Evolutionary conservation across 164 flowering plant genomes (phyloP).

Genomic region (Vitis rupestris): DNA sequence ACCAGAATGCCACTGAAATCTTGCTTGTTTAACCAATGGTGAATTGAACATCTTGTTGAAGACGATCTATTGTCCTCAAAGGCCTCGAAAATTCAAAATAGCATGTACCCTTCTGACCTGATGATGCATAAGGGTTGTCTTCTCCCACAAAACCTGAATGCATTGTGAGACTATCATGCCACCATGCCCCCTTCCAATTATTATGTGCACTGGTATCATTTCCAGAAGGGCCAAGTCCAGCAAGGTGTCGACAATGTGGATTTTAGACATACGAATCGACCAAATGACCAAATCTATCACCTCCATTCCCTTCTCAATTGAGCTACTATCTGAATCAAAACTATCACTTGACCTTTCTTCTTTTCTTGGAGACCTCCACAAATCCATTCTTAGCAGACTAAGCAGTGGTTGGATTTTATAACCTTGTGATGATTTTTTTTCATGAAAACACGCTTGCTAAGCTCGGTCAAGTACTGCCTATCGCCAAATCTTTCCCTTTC

Average conservation of each 20-base stretch:
- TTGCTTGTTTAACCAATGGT: constrained; percentile 68
- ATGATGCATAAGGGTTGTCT: constrained; percentile 77
- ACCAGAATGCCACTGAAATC: constrained; percentile 89
- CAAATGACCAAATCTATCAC: constrained; percentile 77
- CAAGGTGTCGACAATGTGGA: constrained; percentile 87
- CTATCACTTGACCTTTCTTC: no score
- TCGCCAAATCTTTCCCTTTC: no score
- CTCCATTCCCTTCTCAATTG: no score
- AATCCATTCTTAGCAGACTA: no score
- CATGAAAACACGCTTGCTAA: no score
- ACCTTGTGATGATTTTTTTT: no score
- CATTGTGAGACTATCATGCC: constrained; percentile 75
- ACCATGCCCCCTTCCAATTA: constrained; percentile 98
- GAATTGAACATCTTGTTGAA: constrained; percentile 97
- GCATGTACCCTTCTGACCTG: constrained; percentile 69
- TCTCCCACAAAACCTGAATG: constrained; percentile 86
- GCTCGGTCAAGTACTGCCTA: no score
- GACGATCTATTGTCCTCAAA: constrained; percentile 88
- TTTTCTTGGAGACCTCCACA: no score
- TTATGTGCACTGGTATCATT: constrained; percentile 85
- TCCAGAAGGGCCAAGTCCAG: constrained; percentile 87
- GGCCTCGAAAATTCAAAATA: constrained; percentile 96
- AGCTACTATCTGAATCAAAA: no score
- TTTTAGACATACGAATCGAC: constrained; percentile 89
- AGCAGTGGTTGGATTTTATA: no score